Conservation (phyloP, 225 moss, liverwort and hornwort genomes). For the Ulota crispa region DNA sequence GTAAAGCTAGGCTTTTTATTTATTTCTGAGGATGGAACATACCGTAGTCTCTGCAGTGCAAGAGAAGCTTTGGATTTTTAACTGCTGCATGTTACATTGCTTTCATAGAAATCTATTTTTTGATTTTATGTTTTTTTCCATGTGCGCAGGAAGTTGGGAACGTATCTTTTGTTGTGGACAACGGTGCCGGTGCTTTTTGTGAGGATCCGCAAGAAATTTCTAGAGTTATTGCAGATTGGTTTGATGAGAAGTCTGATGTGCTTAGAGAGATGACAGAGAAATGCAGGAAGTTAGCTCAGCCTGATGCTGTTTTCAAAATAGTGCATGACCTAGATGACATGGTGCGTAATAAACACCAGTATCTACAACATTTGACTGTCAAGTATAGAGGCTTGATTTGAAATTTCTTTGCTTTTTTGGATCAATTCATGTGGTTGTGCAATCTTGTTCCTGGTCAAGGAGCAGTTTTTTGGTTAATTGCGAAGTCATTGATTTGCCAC, state of each 20-base stretch:
- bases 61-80: not conserved
- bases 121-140: not conserved
- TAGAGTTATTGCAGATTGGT: conserved; percentile 77
- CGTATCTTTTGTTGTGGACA: conserved; percentile 89
- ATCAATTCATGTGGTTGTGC: not conserved
- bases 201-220: conserved; percentile 80
- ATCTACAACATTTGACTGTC: conserved; percentile 49
- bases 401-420: conserved; percentile 10
- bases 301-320: conserved; percentile 95
- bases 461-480: not conserved
- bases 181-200: conserved; percentile 81
- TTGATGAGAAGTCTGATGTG: conserved; percentile 68
- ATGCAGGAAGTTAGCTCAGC: conserved; percentile 76
- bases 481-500: not conserved
- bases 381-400: conserved; percentile 49
- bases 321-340: conserved; percentile 90
- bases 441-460: conserved; percentile 3
- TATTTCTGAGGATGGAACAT: not conserved
- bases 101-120: not conserved
- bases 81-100: not conserved
- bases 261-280: conserved; percentile 70
- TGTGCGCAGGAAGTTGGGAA: conserved; percentile 91
- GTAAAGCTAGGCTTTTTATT: not conserved
- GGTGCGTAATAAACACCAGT: conserved; percentile 56
- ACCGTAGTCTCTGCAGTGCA: not conserved